Conservation (phyloP, 352 stramenopile genomes). For the Halophytophthora polymorphica region DNA sequence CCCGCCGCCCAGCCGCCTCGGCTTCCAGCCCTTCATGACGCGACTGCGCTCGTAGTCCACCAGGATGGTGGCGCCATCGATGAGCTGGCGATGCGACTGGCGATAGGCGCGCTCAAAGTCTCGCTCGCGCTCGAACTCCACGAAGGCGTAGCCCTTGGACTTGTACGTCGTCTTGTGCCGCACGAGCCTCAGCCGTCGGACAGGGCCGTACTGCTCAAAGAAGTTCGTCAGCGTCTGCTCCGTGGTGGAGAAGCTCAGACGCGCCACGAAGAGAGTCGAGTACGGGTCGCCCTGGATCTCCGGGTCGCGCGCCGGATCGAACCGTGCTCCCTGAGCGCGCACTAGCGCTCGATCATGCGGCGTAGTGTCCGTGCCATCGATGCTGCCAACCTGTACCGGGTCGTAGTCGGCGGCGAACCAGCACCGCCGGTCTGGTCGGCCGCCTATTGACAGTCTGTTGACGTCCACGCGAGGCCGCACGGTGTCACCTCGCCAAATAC, state of each 20-base stretch:
- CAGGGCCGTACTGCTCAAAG: constrained; percentile 47
- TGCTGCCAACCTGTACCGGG: constrained; percentile 60
- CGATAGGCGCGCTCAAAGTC: constrained; percentile 61
- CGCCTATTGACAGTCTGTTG: background rate
- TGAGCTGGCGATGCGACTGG: constrained; percentile 40
- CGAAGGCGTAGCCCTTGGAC: constrained; percentile 78
- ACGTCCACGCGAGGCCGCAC: constrained; percentile 3
- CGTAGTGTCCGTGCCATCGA: constrained; percentile 58
- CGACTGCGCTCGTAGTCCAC: constrained; percentile 78
- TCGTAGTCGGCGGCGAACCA: constrained; percentile 78
- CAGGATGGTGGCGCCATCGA: constrained; percentile 63
- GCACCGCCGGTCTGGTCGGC: constrained; percentile 4
- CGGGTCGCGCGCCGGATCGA: constrained; percentile 52
- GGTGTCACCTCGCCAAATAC: background rate
- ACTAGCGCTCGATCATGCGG: constrained; percentile 67
- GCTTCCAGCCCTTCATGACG: constrained; percentile 82
- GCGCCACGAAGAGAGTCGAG: constrained; percentile 69
- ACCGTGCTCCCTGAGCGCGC: constrained; percentile 42
- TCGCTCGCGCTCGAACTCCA: constrained; percentile 59
- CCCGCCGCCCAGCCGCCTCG: constrained; percentile 68
- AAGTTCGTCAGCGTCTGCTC: constrained; percentile 40
- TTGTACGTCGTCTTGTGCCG: constrained; percentile 55
- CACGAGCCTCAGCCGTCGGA: constrained; percentile 60
- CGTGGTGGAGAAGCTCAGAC: constrained; percentile 53
- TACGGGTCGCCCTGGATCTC: constrained; percentile 65